Conservation (phyloP, 2,329 filamentous ascomycete species). For the Lachnellula occidentalis region DNA sequence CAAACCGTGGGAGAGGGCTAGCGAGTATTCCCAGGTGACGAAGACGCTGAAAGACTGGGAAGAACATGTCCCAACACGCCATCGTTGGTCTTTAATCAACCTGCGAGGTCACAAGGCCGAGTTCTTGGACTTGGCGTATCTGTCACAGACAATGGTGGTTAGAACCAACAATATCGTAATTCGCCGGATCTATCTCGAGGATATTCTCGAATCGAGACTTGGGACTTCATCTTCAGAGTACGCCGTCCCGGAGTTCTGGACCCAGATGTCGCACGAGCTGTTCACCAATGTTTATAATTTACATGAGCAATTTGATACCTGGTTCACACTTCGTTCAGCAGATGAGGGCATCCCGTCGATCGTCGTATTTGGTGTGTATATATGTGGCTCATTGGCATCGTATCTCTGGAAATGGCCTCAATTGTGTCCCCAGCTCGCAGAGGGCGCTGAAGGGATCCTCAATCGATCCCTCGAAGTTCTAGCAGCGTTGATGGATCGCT, state of each 20-base stretch:
- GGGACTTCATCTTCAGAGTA: constrained; percentile 13
- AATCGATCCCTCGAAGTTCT: constrained; percentile 24
- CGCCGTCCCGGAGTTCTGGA: constrained; percentile 22
- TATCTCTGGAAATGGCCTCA: constrained; percentile 30
- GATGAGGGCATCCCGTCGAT: constrained; percentile 30
- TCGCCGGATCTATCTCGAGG: constrained; percentile 32
- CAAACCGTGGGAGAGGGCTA: constrained; percentile 23
- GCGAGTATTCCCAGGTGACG: constrained; percentile 25
- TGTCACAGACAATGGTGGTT: not conserved
- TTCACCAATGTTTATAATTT: constrained; percentile 34
- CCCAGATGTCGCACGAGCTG: constrained; percentile 28
- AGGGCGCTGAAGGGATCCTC: constrained; percentile 26
- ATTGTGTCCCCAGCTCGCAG: not conserved
- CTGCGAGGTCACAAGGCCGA: constrained; percentile 34
- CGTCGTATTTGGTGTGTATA: constrained; percentile 37
- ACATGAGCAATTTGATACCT: constrained; percentile 35
- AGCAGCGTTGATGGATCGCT: constrained; percentile 23
- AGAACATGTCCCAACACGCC: constrained; percentile 27
- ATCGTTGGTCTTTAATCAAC: constrained; percentile 35
- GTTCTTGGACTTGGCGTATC: constrained; percentile 28
- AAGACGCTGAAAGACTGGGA: constrained; percentile 27
- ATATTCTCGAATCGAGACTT: constrained; percentile 6
- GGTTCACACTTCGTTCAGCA: constrained; percentile 24
- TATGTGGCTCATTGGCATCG: constrained; percentile 35
- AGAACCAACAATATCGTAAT: constrained; percentile 32